Evolutionary conservation across 208 protist genomes (phyloP), one percentile per base, ranked within the genome.

Genomic region (Endotrypanum monterogeii): DNA sequence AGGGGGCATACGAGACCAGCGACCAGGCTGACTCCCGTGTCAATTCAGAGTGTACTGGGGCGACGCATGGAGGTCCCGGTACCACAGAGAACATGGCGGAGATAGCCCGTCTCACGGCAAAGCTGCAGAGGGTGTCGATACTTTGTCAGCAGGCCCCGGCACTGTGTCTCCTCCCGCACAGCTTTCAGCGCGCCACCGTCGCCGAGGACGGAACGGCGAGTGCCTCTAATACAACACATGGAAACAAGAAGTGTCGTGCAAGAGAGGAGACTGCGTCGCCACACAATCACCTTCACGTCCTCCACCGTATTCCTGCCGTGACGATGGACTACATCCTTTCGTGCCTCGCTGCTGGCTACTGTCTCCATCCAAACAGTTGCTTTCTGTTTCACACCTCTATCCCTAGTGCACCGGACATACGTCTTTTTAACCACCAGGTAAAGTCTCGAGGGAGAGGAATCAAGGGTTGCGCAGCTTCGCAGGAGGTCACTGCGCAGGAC

Each of bases 321-420:
- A 91, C 83, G 12, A 82, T 76, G 35, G 79, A 89, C 63, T 89
- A 88, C 63, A 69, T 89, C 3, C 75, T 89, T 28, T 67, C 78
- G 46, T 93, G 84, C 62, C 54, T 94, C 12, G 91, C 91, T 18
- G 82, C 80, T 23, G 70, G 72, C 9, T 32, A 30, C 25, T 28
- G 90, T 54, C 71, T 96, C 25, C 25, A 88, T 41, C 88, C 88
- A 6, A 25, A 48, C 8, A 73, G 79, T 35, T 92, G 81, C 73
- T 96, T 96, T 76, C 48, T 94, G 30, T 96, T 96, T 61, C 65
- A 71, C 67, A 67, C 30, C 3, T 63, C 83, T 14, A 78, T 89
- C 23, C 85, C 85, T 18, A 88, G 80, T 39, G 78, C 85, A 28
- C 74, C 83, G 25, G 88, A 92, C 35, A 57, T 78, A 30, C 66